Percentiles rank a stretch among this genome's conserved stretches.
Conservation (phyloP, 768 basidiomycete species). For the Phaeotremella skinneri region DNA sequence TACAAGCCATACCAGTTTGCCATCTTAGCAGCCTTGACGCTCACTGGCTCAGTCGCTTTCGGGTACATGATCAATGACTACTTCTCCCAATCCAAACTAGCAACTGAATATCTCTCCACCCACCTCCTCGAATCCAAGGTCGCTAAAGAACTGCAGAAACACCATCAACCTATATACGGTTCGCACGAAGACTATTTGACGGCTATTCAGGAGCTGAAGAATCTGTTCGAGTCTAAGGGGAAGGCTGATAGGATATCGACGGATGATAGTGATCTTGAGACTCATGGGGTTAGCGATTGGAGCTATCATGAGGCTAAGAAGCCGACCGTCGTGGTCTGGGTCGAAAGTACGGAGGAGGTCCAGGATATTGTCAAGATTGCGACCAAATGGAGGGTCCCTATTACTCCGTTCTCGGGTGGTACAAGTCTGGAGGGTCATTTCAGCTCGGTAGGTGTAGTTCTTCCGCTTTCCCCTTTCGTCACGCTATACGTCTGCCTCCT, state of each 20-base stretch:
- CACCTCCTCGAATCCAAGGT: not conserved
- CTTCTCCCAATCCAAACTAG: not conserved
- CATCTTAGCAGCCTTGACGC: not conserved
- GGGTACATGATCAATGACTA: constrained; percentile 26
- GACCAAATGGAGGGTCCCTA: constrained; percentile 67
- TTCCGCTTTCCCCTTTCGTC: too few relatives aligned
- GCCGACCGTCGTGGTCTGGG: constrained; percentile 50
- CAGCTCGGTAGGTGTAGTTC: constrained; percentile 59
- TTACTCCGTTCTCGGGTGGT: constrained; percentile 78
- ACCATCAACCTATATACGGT: constrained; percentile 39
- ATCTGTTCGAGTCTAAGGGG: constrained; percentile 24
- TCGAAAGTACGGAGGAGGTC: constrained; percentile 72
- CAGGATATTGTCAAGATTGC: constrained; percentile 75
- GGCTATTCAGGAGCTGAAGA: constrained; percentile 35
- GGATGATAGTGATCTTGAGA: constrained; percentile 40
- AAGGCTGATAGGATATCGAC: constrained; percentile 33
- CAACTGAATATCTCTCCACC: not conserved
- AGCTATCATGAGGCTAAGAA: constrained; percentile 44
- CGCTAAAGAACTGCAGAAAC: constrained; percentile 30
- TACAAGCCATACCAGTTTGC: constrained; percentile 8
- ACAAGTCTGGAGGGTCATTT: constrained; percentile 87
- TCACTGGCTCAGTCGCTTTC: constrained; percentile 22
- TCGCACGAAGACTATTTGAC: constrained; percentile 27
- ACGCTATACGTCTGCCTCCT: too few relatives aligned
- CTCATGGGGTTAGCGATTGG: constrained; percentile 46